Evolutionary conservation across 2,329 filamentous ascomycete species (phyloP).

Genomic region (Aspergillus sp.): DNA sequence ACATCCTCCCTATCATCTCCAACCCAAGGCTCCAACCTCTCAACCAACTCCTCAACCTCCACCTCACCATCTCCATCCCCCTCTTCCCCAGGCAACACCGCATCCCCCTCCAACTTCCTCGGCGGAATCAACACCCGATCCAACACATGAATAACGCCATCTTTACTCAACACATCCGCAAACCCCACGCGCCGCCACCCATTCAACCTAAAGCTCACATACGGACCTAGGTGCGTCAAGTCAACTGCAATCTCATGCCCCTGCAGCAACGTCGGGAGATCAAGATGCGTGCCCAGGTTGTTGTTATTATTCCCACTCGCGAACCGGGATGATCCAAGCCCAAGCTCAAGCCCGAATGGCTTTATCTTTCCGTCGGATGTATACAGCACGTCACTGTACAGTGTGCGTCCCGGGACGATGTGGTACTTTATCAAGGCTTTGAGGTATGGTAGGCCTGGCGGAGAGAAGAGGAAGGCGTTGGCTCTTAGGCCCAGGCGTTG

Average conservation of each 20-base stretch:
- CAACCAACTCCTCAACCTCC: constrained; percentile 23
- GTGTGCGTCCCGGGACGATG: constrained; percentile 68
- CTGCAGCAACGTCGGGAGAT: constrained; percentile 71
- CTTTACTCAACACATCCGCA: constrained; percentile 69
- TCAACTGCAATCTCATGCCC: constrained; percentile 70
- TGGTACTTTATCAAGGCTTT: constrained; percentile 78
- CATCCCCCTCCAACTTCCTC: constrained; percentile 39
- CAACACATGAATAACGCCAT: constrained; percentile 82
- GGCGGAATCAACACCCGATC: constrained; percentile 74
- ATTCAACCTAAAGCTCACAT: constrained; percentile 73
- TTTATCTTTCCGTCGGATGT: constrained; percentile 54
- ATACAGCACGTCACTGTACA: constrained; percentile 73
- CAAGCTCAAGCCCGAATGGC: constrained; percentile 30
- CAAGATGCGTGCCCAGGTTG: constrained; percentile 36
- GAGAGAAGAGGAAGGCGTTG: constrained; percentile 84
- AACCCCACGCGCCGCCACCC: constrained; percentile 65
- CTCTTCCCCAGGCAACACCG: constrained; percentile 5
- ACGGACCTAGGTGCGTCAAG: constrained; percentile 65
- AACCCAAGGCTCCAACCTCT: constrained; percentile 19
- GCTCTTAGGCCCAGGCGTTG: constrained; percentile 66
- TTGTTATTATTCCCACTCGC: constrained; percentile 26
- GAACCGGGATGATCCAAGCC: too few species aligned
- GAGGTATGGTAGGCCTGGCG: constrained; percentile 71
- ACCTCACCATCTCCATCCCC: constrained; percentile 14
- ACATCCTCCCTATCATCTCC: constrained; percentile 3